Evolutionary conservation across 106 monocot genomes (phyloP).

Genomic region (Dendrobium chrysotoxum): DNA sequence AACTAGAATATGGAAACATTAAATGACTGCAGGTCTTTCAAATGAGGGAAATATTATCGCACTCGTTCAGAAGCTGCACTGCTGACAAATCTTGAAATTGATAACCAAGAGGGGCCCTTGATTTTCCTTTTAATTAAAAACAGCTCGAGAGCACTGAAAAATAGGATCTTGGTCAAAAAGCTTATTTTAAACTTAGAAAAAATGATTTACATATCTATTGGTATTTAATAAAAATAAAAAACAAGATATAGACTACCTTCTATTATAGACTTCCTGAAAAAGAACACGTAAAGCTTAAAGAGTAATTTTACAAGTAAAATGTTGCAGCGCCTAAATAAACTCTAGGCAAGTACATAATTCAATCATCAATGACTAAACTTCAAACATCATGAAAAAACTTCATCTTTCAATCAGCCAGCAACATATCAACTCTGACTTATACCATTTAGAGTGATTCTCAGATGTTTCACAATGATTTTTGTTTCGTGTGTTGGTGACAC

Average conservation of each 20-base stretch:
- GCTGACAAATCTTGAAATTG: slow-evolving; percentile 65
- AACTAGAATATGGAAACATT: background rate
- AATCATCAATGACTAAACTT: background rate
- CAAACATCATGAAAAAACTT: background rate
- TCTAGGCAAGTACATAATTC: background rate
- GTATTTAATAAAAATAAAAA: background rate
- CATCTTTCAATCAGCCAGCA: background rate
- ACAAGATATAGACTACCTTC: background rate
- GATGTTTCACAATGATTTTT: background rate
- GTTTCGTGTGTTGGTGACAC: background rate
- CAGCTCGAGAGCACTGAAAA: slow-evolving; percentile 86
- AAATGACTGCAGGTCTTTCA: background rate
- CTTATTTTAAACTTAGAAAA: background rate
- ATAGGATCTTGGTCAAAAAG: slow-evolving; percentile 5
- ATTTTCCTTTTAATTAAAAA: slow-evolving; percentile 91
- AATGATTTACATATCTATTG: background rate
- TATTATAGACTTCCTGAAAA: background rate
- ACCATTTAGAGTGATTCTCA: background rate
- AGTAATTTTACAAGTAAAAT: background rate
- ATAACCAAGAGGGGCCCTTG: slow-evolving; percentile 91
- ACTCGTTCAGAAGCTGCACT: slow-evolving; percentile 58
- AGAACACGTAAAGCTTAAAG: background rate
- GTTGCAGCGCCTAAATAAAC: background rate
- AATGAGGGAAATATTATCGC: slow-evolving; percentile 4
- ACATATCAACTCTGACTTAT: background rate